Base-by-base conservation (phyloP, 495 filamentous ascomycete species). In the Collariella sp. region DNA sequence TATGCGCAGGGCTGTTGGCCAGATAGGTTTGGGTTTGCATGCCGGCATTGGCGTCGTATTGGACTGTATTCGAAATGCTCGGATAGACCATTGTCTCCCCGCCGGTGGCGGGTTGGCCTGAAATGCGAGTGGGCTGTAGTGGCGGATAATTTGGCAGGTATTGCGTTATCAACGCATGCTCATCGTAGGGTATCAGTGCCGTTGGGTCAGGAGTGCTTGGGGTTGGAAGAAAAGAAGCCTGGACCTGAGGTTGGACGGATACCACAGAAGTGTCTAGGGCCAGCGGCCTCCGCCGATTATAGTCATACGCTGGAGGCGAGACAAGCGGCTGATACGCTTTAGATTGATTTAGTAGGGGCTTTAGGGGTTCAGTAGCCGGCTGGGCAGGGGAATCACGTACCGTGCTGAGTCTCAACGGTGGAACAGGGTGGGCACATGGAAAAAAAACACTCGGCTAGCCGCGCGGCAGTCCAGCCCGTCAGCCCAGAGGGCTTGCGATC, bases 1-100 rank as follows among this genome's bases (percentile, higher is more conserved):
- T 35, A 2, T 41, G 46, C 10, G 50, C 19, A 13, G 62, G 35
- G 6, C 31, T 5, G 39, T 20, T 47, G 31, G 46, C 29, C 24
- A 57, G n/a, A 10, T 54, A 56, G 7, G 57, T 18, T 41, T 43
- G 56, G 11, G 13, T 23, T 13, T 47, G 64, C 4, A 57, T 57
- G 1, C 50, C 57, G 2, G 55, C 50, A 22, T 58, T 60, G 49
- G 39, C 54, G 45, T 61, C 59, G 52, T 63, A 72, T 34, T 61
- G 67, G 41, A 59, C 55, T 9, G 46, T 45, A 22, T 64, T 11
- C n/a, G 69, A 49, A 16, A 56, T 45, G 42, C 29, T 52, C n/a
- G 74, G 71, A 52, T 77, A 77, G 23, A 74, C 58, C 74, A 77
- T 76, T 29, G 64, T 70, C 55, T 76, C 73, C 45, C 65, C 60